A percentile compares a stretch with the other conserved stretches of the same genome.
Conservation (phyloP, 2,329 filamentous ascomycete species). For the Fusarium bulbicola region DNA sequence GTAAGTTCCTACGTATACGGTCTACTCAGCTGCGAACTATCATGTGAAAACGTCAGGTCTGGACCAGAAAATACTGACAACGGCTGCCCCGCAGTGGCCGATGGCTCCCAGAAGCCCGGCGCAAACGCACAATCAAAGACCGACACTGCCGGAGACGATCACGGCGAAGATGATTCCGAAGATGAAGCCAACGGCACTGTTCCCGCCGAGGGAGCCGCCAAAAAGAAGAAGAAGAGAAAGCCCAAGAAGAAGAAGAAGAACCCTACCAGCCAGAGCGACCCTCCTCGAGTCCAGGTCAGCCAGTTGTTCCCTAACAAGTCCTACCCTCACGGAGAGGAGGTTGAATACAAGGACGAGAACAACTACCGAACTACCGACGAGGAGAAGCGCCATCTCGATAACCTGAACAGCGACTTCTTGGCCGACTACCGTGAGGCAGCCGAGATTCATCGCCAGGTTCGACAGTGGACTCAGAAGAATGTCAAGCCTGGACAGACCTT, state of each 20-base stretch:
- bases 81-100: constrained; percentile 48
- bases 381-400: constrained; percentile 84
- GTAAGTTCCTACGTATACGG: constrained; percentile 36
- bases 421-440: constrained; percentile 84
- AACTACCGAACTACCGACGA: constrained; percentile 80
- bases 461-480: constrained; percentile 81
- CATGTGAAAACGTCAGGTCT: not conserved
- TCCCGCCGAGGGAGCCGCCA: constrained; percentile 49
- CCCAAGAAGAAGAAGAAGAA: constrained; percentile 86
- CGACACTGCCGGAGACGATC: constrained; percentile 52
- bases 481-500: constrained; percentile 84
- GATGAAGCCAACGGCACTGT: constrained; percentile 56
- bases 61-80: constrained; percentile 8
- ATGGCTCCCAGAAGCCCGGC: constrained; percentile 51
- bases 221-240: constrained; percentile 76
- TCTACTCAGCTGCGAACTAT: not conserved
- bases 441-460: constrained; percentile 89
- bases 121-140: constrained; percentile 53
- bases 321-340: constrained; percentile 81
- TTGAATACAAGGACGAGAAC: constrained; percentile 81
- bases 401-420: constrained; percentile 82
- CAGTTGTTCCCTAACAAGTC: constrained; percentile 76
- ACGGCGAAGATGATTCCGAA: constrained; percentile 62
- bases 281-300: constrained; percentile 76
- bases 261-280: constrained; percentile 76